Evolutionary conservation across 1,139 yeast genomes (phyloP).

Genomic region (Yamadazyma trypodendri): DNA sequence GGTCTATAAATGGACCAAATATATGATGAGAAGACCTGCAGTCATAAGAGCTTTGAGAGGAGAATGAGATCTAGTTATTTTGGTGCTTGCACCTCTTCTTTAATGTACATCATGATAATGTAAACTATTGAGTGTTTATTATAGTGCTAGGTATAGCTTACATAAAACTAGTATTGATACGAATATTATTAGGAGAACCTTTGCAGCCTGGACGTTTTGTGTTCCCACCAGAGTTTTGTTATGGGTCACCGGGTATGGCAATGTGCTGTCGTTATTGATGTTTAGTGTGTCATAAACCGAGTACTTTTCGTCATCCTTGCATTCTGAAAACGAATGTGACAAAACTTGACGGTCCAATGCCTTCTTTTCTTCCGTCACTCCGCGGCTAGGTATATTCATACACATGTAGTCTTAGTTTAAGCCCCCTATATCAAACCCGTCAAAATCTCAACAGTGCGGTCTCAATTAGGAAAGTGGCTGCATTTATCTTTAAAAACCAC

Average conservation of each 20-base stretch:
- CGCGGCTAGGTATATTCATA: not conserved
- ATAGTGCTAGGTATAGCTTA: slow-evolving; percentile 1
- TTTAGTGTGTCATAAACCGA: not conserved
- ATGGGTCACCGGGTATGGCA: slow-evolving; percentile 2
- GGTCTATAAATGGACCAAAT: slow-evolving; percentile 93
- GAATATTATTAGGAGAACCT: not conserved
- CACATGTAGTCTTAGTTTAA: not conserved
- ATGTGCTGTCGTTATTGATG: not conserved
- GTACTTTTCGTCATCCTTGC: not conserved
- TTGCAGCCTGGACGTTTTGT: not conserved
- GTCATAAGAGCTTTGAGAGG: slow-evolving; percentile 76
- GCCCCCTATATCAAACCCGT: slow-evolving; percentile 3
- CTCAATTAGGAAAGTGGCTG: not conserved
- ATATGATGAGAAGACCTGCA: slow-evolving; percentile 87
- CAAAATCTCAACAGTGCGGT: not conserved
- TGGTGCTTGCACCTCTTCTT: too few species aligned
- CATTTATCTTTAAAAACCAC: not conserved
- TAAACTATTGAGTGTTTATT: not conserved
- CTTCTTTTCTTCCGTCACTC: not conserved
- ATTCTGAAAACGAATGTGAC: too few species aligned
- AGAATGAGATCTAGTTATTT: too few species aligned
- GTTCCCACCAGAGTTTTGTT: not conserved
- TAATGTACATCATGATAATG: slow-evolving; percentile 10
- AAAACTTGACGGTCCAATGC: too few species aligned
- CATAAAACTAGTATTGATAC: not conserved